These are phyloP conservation scores for Arabidopsis lyrata DNA, from an alignment of 441 rosid genomes.

Conservation along the genomic window DNA sequence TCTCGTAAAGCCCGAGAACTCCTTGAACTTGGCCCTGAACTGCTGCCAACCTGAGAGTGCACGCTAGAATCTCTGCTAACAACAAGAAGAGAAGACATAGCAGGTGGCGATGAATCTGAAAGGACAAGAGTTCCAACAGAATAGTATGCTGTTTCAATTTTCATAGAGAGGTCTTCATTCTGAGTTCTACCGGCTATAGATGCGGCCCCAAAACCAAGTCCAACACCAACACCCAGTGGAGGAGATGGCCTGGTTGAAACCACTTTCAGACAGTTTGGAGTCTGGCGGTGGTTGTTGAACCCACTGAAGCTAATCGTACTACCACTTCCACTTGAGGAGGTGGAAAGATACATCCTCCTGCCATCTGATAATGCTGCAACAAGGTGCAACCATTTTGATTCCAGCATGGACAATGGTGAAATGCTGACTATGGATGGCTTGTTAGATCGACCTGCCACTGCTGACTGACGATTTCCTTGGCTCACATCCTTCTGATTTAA, in stretches of 20 bases:
- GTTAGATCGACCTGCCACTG: slow-evolving; percentile 69
- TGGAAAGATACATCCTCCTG: slow-evolving; percentile 94
- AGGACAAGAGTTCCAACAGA: slow-evolving; percentile 92
- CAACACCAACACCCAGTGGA: slow-evolving; percentile 85
- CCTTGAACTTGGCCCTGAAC: slow-evolving; percentile 69
- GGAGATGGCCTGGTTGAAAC: slow-evolving; percentile 95
- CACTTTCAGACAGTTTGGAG: slow-evolving; percentile 89
- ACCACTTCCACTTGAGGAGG: slow-evolving; percentile 72
- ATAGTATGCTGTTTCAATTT: slow-evolving; percentile 87
- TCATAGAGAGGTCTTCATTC: slow-evolving; percentile 80
- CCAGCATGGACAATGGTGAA: slow-evolving; percentile 83
- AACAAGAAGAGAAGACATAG: slow-evolving; percentile 88
- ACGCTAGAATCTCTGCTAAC: slow-evolving; percentile 81
- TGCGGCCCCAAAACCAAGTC: slow-evolving; percentile 85
- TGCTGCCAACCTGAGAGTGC: slow-evolving; percentile 69
- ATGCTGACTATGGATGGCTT: slow-evolving; percentile 88
- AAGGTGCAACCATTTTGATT: slow-evolving; percentile 93
- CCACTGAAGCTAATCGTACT: slow-evolving; percentile 66
- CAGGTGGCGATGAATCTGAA: slow-evolving; percentile 90
- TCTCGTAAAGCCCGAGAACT: slow-evolving; percentile 87
- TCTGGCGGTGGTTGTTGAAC: slow-evolving; percentile 57
- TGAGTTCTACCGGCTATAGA: slow-evolving; percentile 80
- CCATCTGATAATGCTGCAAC: slow-evolving; percentile 97
- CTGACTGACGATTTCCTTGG: slow-evolving; percentile 75
- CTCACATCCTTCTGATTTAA: slow-evolving; percentile 79